Evolutionary conservation across 768 basidiomycete species (phyloP), one percentile per base, ranked within the genome.

Genomic region (Tubosaeta brunneosetosa): DNA sequence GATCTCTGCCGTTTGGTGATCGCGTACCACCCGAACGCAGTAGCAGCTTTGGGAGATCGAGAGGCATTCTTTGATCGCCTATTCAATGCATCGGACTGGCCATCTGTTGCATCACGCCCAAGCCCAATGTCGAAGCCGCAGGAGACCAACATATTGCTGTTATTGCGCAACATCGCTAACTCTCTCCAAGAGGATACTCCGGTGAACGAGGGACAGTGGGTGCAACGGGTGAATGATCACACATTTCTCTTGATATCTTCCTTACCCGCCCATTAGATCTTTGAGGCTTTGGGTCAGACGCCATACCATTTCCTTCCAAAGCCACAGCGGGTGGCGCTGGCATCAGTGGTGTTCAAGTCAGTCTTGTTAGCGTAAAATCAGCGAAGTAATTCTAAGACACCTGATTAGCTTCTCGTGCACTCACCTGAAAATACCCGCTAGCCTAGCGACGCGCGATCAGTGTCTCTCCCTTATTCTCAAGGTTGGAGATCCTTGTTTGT

Each of bases 341-440:
- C 88, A 4, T 94, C 94, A 0, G 71, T 94, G 33, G 69, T 90
- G 31, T 85, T 97, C 72, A 98, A 98, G 95, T 98, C 59, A 61
- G 88, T 77, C 16, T 31, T 16, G 12, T 32, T 52, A 17, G 34
- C 31, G 33, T 26, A 12, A 45, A 44, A 33, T 53, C 14, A 10
- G 37, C 17, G 19, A 34, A 8, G 13, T 27, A 33, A 27, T 48
- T 51, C 43, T 55, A 61, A n/a, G 42, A 48, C 43, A 7, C 22
- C 29, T 41, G 22, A 22, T 9, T n/a, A 90, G 88, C 63, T 69
- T 86, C 51, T 90, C 88, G 2, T 88, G 86, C 58, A 65, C 83
- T 33, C 67, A 70, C 19, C 63, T 86, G 41, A 72, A 69, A 36
- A 66, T 72, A 31, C 70, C 74, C 11, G 65, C 84, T 13, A 68